Evolutionary conservation across 2,329 filamentous ascomycete species (phyloP), one percentile per base, ranked within the genome.

Genomic region (Shiraia sp.): DNA sequence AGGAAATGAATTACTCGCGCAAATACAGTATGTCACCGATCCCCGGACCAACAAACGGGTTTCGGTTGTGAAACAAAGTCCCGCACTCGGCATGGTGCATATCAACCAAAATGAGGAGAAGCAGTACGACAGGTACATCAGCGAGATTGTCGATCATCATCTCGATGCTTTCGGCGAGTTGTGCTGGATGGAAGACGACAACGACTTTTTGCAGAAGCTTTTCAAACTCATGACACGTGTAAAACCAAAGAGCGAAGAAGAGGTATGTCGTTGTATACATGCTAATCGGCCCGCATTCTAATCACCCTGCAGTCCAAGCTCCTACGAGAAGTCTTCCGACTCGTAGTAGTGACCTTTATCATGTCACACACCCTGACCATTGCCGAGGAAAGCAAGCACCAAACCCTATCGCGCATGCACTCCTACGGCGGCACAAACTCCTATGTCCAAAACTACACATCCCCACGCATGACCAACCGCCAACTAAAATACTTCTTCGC

Each of bases 401-500:
- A 56, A 5, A 63, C 69, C 13, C 60, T 76, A n/a, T 55, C 57
- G 16, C 61, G 65, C 16, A 64, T 77, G 47, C 66, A 64, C 22
- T 68, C 68, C 14, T 67, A 65, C 33, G 48, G 51, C n/a, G 59
- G 57, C 15, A 61, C 55, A 6, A 47, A 54, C 17, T 45, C 57
- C 26, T 68, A 66, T 42, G 37, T 53, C 14, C 49, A 58, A 19
- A 61, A 59, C 19, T 65, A 57, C 47, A 70, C 65, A n/a, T 67
- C 66, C 3, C 73, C 75, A 2, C 69, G 73, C 38, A 71, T 78
- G 51, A 74, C 74, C 10, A 75, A 74, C 39, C 68, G 72, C 10
- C 75, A 78, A 46, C 65, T 78, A 12, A 78, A 78, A 47, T 75
- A 74, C 64, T 75, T 76, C 62, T 77, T 76, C 61, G 60, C 61